Base-by-base conservation (phyloP, 1,139 yeast species). In the Candida pseudoviswanathii region DNA sequence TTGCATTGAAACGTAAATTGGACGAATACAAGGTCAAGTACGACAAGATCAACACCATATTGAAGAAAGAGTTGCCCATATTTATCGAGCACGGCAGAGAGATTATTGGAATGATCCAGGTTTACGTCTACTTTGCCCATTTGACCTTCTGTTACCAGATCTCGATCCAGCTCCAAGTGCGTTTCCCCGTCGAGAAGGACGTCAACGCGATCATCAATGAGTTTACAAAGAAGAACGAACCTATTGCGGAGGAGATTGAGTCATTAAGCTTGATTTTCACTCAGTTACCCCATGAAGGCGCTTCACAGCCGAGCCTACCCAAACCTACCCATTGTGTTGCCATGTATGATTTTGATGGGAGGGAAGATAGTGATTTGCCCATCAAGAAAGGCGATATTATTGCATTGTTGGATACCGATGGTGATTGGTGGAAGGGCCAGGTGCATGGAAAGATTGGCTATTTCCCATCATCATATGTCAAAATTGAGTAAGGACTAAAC, bases 361-460 rank as follows among this genome's bases (percentile, higher is more conserved):
- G 65, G 30, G 63, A 66, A 30, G 50, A 54, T 0, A 82, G 79
- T 0, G 89, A 85, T 58, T 69, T 85, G 29, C 58, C 76, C 2
- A 73, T 85, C 54, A 57, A 66, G 27, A 66, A 62, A 34, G 86
- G 86, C 7, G 86, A 82, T 51, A 58, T 62, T 42, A 73, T 85
- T 36, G 65, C 61, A 39, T 51, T 80, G 30, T 77, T 75, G 45
- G 65, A 62, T 24, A 67, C 70, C 1, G 67, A 71, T 0, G 77
- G 76, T 4, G 65, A 68, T 30, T 84, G 89, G 89, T 84, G 88
- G 87, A 74, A 73, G 52, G 89, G 89, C 2, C 74, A 75, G 56
- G 56, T 75, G 5, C 67, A 73, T 43, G 85, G 81, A 0, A 55
- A 63, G 25, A 53, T 63, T 26, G 90, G 89, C 0, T 54, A 70